These are phyloP conservation scores for Geopyxis carbonaria DNA, from an alignment of 495 filamentous ascomycete species.

Conservation along the genomic window DNA sequence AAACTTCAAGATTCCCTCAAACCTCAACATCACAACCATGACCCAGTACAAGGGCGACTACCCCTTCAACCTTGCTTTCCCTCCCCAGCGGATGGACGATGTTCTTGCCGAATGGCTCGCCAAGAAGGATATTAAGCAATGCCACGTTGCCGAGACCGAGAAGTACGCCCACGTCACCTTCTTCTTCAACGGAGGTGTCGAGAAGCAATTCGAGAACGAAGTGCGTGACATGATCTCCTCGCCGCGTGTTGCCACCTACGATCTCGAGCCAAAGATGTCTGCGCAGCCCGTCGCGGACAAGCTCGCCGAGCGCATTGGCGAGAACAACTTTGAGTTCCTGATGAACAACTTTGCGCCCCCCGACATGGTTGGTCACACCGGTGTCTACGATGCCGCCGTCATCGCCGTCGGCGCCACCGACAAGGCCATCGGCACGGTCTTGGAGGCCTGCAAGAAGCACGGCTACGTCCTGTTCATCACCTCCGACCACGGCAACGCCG, in stretches of 20 bases:
- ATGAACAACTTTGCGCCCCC: conserved; percentile 99
- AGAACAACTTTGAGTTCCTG: conserved; percentile 74
- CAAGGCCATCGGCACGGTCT: conserved; percentile 78
- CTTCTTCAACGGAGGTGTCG: conserved; percentile 89
- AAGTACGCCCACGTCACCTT: conserved; percentile 84
- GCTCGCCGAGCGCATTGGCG: conserved; percentile 62
- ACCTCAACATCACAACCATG: conserved; percentile 88
- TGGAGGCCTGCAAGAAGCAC: conserved; percentile 79
- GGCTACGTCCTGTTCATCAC: conserved; percentile 89
- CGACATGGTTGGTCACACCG: conserved; percentile 98
- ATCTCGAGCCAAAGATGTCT: conserved; percentile 92
- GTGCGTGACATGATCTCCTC: conserved; percentile 59
- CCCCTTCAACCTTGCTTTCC: conserved; percentile 83
- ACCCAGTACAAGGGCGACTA: conserved; percentile 96
- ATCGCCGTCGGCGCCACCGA: conserved; percentile 72
- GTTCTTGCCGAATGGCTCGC: conserved; percentile 89
- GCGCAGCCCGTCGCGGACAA: conserved; percentile 73
- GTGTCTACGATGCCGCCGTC: conserved; percentile 92
- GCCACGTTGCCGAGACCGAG: conserved; percentile 94
- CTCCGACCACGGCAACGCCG: conserved; percentile 90
- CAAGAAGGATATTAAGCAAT: conserved; percentile 75
- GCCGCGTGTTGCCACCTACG: conserved; percentile 81
- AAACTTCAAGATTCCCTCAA: conserved; percentile 63
- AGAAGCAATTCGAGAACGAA: conserved; percentile 89
- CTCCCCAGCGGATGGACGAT: conserved; percentile 88